Conservation (phyloP, 2,329 filamentous ascomycete genomes). For the Metarhizium brunneum region DNA sequence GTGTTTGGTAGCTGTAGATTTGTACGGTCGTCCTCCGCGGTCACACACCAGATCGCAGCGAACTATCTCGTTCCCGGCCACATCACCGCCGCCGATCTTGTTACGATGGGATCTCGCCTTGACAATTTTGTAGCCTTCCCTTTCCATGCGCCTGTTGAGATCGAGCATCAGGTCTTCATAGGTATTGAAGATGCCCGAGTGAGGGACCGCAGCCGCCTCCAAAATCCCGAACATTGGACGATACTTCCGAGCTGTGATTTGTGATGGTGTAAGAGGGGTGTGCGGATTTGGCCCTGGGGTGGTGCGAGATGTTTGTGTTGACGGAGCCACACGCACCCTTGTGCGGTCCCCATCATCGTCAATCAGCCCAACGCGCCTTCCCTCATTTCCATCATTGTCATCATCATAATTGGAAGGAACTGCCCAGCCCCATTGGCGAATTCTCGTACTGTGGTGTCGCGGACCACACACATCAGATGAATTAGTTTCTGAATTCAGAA, state of each 20-base stretch:
- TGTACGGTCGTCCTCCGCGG: constrained; percentile 33
- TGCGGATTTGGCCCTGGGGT: constrained; percentile 12
- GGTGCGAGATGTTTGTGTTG: neutral
- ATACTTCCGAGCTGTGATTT: neutral
- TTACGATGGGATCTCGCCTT: constrained; percentile 33
- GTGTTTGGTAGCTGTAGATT: constrained; percentile 33
- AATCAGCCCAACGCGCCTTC: neutral
- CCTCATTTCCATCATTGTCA: neutral
- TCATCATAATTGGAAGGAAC: neutral
- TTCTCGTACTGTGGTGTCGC: neutral
- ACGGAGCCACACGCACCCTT: neutral
- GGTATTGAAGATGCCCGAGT: constrained; percentile 26
- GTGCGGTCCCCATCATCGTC: neutral
- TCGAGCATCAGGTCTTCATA: constrained; percentile 33
- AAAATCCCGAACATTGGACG: constrained; percentile 33
- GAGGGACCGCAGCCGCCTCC: constrained; percentile 27
- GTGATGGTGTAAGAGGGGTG: constrained; percentile 14
- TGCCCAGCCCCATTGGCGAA: neutral
- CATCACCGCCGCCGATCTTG: constrained; percentile 29
- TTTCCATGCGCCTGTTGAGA: constrained; percentile 31
- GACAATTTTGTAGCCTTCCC: constrained; percentile 37
- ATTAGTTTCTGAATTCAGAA: too few relatives aligned
- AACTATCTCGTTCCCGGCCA: constrained; percentile 32
- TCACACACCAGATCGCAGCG: constrained; percentile 37
- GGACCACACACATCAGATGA: neutral